Evolutionary conservation across 1,284 basidiomycete genomes (phyloP).

Genomic region (Rhodotorula sp.): DNA sequence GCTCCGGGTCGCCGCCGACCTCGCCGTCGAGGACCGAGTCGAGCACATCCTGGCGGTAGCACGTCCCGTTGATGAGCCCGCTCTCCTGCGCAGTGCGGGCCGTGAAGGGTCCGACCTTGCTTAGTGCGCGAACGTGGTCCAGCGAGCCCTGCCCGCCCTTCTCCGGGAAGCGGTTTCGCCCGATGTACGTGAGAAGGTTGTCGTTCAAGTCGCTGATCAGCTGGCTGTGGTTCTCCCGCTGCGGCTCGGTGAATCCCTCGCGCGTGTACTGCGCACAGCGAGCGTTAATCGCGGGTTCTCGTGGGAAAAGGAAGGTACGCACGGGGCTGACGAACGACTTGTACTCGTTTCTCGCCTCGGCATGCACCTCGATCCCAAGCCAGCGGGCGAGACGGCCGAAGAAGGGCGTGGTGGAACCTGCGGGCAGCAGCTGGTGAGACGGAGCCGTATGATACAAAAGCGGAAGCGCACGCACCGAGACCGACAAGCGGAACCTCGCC

Average conservation of each 20-base stretch:
- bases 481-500: constrained; percentile 53
- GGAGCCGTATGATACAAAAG: background rate
- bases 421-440: background rate
- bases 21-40: constrained; percentile 45
- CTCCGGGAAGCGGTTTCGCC: constrained; percentile 42
- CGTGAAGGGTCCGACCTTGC: constrained; percentile 51
- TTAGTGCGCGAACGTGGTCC: constrained; percentile 47
- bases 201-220: constrained; percentile 47
- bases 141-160: constrained; percentile 43
- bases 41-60: constrained; percentile 51
- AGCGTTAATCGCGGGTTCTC: background rate
- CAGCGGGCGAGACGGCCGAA: constrained; percentile 52
- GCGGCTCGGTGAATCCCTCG: constrained; percentile 45
- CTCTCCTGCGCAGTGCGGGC: constrained; percentile 49
- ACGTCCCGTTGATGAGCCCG: constrained; percentile 51
- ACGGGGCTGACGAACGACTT: constrained; percentile 49
- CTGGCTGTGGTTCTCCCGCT: constrained; percentile 47
- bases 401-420: constrained; percentile 46
- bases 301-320: background rate
- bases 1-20: constrained; percentile 3
- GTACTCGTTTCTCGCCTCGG: constrained; percentile 53
- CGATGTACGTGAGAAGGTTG: constrained; percentile 46
- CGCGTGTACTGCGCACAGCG: constrained; percentile 37
- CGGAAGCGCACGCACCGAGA: constrained; percentile 37
- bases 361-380: constrained; percentile 53